Conservation (phyloP, 345 rosid genomes). For the Aurinia saxatilis region DNA sequence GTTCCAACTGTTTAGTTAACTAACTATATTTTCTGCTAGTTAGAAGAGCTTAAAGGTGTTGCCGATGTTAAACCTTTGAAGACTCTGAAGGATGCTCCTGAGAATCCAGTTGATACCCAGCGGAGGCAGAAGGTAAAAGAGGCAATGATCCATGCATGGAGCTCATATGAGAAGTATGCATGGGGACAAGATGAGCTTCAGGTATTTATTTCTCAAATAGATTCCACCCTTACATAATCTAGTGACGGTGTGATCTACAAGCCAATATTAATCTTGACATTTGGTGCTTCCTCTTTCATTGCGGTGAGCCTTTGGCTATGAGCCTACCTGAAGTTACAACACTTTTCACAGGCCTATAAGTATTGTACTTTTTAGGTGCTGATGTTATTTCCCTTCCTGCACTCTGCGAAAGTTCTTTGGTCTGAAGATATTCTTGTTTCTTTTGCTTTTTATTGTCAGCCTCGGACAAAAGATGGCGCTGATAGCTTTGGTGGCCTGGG, state of each 20-base stretch:
- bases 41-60: constrained; percentile 42
- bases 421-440: constrained; percentile 7
- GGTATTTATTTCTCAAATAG: constrained; percentile 31
- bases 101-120: constrained; percentile 54
- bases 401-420: neutral
- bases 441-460: constrained; percentile 35
- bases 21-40: constrained; percentile 29
- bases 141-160: constrained; percentile 98
- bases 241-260: neutral
- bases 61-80: constrained; percentile 21
- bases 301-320: constrained; percentile 6
- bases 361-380: neutral
- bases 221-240: neutral
- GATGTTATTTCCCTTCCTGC: neutral
- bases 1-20: constrained; percentile 1
- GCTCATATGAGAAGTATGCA: constrained; percentile 90
- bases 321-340: neutral
- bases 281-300: neutral
- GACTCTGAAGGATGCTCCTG: constrained; percentile 27
- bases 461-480: constrained; percentile 75
- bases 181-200: constrained; percentile 98
- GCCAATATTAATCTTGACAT: neutral
- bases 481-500: constrained; percentile 99
- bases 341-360: neutral
- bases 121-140: constrained; percentile 88